phyloP scores from a whole-genome alignment of 2,329 filamentous ascomycete species.

The Dendryphion nanum region DNA sequence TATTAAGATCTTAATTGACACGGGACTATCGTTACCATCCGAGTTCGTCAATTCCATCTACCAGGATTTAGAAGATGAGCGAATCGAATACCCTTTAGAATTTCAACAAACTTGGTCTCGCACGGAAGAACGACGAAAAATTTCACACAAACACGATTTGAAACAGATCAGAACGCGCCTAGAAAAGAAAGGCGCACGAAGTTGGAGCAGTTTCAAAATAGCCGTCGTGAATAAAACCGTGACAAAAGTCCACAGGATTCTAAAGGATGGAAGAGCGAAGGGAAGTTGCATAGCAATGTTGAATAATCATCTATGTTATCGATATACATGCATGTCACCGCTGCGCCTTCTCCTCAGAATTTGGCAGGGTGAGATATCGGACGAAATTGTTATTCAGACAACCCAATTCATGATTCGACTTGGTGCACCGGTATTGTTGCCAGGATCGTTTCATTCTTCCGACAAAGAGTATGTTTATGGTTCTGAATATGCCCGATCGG shows the following conservation, averaged over 20 bases:
- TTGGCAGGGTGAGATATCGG: too few species aligned
- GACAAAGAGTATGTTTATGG: too few species aligned
- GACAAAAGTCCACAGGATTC: neutral
- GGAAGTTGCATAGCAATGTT: too few species aligned
- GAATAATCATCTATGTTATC: too few species aligned
- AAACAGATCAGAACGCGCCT: neutral
- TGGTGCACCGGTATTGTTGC: too few species aligned
- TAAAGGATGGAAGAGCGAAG: too few species aligned
- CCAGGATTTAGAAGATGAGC: neutral
- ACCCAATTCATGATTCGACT: too few species aligned
- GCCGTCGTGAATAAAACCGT: too few species aligned
- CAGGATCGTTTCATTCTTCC: too few species aligned
- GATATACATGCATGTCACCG: too few species aligned
- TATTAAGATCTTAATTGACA: neutral
- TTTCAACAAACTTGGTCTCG: neutral
- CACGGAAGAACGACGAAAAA: neutral
- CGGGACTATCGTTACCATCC: neutral
- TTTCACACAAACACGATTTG: neutral
- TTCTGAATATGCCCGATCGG: neutral
- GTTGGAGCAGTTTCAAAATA: neutral
- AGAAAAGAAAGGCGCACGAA: neutral
- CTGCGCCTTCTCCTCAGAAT: too few species aligned
- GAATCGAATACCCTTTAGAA: neutral
- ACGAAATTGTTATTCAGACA: too few species aligned
- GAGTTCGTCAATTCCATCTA: neutral